Base-by-base conservation (phyloP, 148 eudicot genomes). In the Cornus kousa region DNA sequence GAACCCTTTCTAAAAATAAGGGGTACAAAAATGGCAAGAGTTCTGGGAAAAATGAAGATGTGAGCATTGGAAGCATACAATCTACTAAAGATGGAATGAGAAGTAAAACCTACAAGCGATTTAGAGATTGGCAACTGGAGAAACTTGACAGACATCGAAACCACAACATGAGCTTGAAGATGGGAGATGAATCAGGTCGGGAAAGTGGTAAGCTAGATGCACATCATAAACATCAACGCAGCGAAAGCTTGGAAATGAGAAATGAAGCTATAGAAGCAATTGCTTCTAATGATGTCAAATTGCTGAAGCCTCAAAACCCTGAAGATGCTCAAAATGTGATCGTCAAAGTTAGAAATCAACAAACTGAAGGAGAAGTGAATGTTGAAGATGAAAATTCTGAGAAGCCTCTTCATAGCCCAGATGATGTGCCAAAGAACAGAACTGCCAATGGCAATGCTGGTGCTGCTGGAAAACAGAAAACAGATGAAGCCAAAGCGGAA, bases 1-100 rank as follows among this genome's bases (percentile, higher is more conserved):
- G 77, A 82, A 78, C 78, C 6, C n/a, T 32, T 73, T 67, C 74
- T 13, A 82, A 68, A 72, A 87, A 76, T 65, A 82, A 77, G 32
- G 35, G 71, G 48, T 62, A 24, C 4, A 43, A 37, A 55, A 67
- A 10, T 46, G 14, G 68, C 60, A 12, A 7, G 64, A 64, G 50
- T n/a, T 32, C 65, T 1, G 77, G 50, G 7, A 73, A 19, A 37
- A 60, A 68, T 14, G 50, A 32, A 11, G 73, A 10, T n/a, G 23
- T 40, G 32, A 53, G 68, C 53, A 68, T 32, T 9, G 66, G 33
- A 28, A 48, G 72, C 4, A 74, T 13, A 68, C 43, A 66, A 33
- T 73, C 43, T 67, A 73, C 31, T 35, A 46, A n/a, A 35, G 75
- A 75, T 22, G 82, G 71, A 70, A 7, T 32, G 50, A 74, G 70